Conservation (phyloP, 2,329 filamentous ascomycete species). For the Fusarium sublunatum region DNA sequence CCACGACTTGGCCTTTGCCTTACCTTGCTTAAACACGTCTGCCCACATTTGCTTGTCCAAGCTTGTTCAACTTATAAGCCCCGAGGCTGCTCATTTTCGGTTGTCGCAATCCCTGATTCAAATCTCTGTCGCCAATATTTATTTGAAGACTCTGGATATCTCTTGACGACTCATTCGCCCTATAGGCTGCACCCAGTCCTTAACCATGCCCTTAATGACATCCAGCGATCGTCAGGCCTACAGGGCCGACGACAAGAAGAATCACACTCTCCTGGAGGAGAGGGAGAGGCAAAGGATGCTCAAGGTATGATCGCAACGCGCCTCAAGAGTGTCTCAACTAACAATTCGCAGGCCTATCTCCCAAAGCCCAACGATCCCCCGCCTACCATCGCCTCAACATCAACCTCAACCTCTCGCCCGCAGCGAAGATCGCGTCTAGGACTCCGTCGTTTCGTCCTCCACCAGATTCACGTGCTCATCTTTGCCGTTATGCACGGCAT, state of each 20-base stretch:
- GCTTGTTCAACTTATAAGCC: conserved; percentile 41
- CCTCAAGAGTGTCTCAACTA: not conserved
- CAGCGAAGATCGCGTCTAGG: conserved; percentile 60
- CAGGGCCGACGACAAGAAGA: conserved; percentile 52
- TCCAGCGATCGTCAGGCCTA: conserved; percentile 54
- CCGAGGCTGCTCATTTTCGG: conserved; percentile 14
- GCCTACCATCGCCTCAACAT: conserved; percentile 27
- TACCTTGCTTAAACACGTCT: conserved; percentile 38
- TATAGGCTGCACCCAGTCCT: conserved; percentile 43
- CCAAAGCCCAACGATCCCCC: conserved; percentile 51
- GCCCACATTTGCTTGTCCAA: conserved; percentile 39
- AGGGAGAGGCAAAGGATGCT: conserved; percentile 54
- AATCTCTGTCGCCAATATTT: not conserved
- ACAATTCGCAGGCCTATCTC: conserved; percentile 49
- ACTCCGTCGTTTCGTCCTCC: conserved; percentile 69
- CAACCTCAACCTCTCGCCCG: conserved; percentile 40
- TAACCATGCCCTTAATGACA: conserved; percentile 51
- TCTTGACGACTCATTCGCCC: conserved; percentile 1
- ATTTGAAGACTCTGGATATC: not conserved
- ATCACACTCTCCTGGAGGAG: conserved; percentile 51
- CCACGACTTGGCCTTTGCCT: conserved; percentile 35
- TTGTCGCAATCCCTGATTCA: conserved; percentile 12
- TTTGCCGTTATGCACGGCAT: conserved; percentile 80
- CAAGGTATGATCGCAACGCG: conserved; percentile 44
- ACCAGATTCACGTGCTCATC: conserved; percentile 72